Base-by-base conservation (phyloP, 1,284 basidiomycete genomes). In the Rhodotorula glutinis region DNA sequence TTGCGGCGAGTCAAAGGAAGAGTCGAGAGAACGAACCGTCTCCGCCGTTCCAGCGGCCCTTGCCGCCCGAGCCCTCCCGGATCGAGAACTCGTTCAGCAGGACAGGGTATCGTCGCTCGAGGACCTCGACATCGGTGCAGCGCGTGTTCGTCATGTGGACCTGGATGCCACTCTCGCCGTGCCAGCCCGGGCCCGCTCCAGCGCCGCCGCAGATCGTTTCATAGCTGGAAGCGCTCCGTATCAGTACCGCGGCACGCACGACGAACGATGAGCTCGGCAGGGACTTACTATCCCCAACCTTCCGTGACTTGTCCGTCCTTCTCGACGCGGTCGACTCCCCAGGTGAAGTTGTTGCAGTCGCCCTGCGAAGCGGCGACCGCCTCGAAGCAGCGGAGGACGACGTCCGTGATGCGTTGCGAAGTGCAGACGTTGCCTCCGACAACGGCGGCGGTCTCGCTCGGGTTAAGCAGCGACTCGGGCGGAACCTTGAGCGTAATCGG, bases 331-430 rank as follows among this genome's bases (percentile, higher is more conserved):
- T 91, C 92, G 0, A 86, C 82, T 13, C 92, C 92, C 76, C 97
- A 98, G 0, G 94, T 96, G 54, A 97, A 80, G 77, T 93, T 95
- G 78, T 89, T 89, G 70, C 81, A 82, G 54, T 91, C 92, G 7
- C 95, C 95, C 78, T 98, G 94, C 74, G 89, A 91, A 0, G 93
- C 95, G 13, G 93, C 92, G 62, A 88, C 90, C 0, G 91, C 92
- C 71, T 90, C 84, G 82, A 98, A 98, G 0, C 94, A 93, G 76
- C 89, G 90, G 60, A 98, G 82, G 23, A 98, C 91, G 1, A 97
- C 92, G 75, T 98, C 95, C 0, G 94, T 92, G 59, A 97, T 92
- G 17, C 95, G 84, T 78, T 98, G 94, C 25, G 88, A 90, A 3
- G 92, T 95, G 29, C 61, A 64, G 29, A 74, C 73, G 54, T 75